These are phyloP conservation scores for Chlorella ohadii DNA, from an alignment of 139 green algal genomes.

Conservation along the genomic window DNA sequence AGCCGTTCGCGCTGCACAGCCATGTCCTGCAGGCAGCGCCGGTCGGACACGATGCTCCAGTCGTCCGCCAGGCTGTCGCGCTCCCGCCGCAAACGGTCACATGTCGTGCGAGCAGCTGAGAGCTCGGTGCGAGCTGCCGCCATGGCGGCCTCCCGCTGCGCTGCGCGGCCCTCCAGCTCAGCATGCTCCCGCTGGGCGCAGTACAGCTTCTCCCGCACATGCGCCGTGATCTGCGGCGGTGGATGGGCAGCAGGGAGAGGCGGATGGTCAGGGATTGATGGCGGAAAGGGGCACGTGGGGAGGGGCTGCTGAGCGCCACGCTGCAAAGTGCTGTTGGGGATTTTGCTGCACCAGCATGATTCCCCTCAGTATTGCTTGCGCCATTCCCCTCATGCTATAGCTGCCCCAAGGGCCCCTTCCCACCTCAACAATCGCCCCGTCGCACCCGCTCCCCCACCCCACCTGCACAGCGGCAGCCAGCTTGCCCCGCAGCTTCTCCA, in stretches of 20 bases:
- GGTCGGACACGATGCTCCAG: conserved; percentile 15
- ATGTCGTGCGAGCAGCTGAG: not conserved
- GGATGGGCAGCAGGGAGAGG: too few species aligned
- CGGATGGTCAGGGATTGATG: not conserved
- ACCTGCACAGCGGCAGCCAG: conserved; percentile 83
- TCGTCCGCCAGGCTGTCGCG: not conserved
- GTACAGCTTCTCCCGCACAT: conserved; percentile 27
- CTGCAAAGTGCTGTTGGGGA: too few species aligned
- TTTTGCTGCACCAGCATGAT: too few species aligned
- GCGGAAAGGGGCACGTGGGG: not conserved
- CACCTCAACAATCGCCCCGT: not conserved
- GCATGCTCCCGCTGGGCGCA: not conserved
- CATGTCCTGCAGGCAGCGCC: conserved; percentile 27
- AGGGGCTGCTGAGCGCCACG: not conserved
- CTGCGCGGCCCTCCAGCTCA: not conserved
- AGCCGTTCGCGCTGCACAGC: not conserved
- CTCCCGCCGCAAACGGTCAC: not conserved
- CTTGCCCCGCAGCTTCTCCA: conserved; percentile 88
- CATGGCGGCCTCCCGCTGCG: not conserved
- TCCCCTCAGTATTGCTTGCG: too few species aligned
- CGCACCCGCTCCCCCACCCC: not conserved
- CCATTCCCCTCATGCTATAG: too few species aligned
- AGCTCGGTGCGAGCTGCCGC: not conserved
- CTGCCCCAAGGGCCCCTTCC: too few species aligned
- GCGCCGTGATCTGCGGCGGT: conserved; percentile 14